Evolutionary conservation across 2,329 filamentous ascomycete species (phyloP).

Genomic region (Leptographium galeiforme): DNA sequence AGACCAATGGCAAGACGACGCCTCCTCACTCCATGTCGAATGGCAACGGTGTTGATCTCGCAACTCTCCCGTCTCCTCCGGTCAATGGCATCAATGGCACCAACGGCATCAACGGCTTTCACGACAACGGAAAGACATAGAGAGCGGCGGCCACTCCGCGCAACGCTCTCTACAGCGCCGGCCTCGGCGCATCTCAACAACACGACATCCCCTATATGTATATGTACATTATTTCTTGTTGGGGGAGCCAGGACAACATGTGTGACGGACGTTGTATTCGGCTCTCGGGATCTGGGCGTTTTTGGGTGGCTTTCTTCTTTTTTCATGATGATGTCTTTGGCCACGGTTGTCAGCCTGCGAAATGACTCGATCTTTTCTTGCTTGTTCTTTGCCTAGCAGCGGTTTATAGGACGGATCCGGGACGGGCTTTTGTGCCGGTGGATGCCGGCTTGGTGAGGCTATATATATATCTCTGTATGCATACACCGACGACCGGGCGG

Average conservation of each 20-base stretch:
- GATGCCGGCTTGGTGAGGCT: neutral
- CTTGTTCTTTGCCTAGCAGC: neutral
- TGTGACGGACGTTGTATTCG: neutral
- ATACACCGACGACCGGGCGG: neutral
- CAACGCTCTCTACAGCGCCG: neutral
- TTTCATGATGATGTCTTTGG: slow-evolving; percentile 1
- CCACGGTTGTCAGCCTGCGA: neutral
- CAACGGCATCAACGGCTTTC: neutral
- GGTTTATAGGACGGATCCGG: neutral
- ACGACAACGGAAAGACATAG: neutral
- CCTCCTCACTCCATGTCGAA: neutral
- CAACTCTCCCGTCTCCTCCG: neutral
- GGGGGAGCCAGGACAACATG: neutral
- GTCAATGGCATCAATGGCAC: neutral
- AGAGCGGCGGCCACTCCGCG: neutral
- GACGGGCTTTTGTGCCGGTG: neutral
- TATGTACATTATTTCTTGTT: neutral
- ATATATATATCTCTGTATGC: neutral
- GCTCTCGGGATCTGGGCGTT: neutral
- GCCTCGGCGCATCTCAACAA: neutral
- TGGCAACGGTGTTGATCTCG: neutral
- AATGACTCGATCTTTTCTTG: neutral
- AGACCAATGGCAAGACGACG: neutral
- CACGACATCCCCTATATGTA: neutral
- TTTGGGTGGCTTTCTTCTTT: neutral